Percentiles rank a stretch among this genome's conserved stretches.
Conservation (phyloP, 495 filamentous ascomycete species). For the Penicillium chermesinum region DNA sequence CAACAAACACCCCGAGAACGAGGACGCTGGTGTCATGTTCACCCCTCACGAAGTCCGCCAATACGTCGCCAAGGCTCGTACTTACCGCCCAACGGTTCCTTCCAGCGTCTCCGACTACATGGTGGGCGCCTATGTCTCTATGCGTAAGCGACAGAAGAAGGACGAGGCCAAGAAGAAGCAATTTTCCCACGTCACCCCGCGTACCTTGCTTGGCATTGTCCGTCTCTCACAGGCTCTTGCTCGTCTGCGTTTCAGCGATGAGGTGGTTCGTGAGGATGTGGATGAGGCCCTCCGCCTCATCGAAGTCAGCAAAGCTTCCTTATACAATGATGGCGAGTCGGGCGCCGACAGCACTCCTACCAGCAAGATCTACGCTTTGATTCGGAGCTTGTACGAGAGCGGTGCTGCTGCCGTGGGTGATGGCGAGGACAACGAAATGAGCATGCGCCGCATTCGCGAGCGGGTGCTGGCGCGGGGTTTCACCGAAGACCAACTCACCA, state of each 20-base stretch:
- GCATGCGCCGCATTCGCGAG: constrained; percentile 79
- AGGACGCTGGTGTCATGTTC: constrained; percentile 66
- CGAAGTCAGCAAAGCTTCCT: constrained; percentile 83
- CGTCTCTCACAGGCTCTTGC: constrained; percentile 95
- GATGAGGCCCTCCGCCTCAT: constrained; percentile 90
- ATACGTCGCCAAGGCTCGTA: constrained; percentile 89
- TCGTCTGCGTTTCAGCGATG: constrained; percentile 76
- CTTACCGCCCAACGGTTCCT: constrained; percentile 79
- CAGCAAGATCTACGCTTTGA: constrained; percentile 89
- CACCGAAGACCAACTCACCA: constrained; percentile 84
- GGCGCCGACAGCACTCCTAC: constrained; percentile 70
- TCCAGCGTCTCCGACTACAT: constrained; percentile 87
- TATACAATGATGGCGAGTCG: constrained; percentile 60
- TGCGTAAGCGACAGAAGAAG: constrained; percentile 81
- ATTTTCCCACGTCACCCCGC: constrained; percentile 87
- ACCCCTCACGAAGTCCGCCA: constrained; percentile 87
- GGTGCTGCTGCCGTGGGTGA: constrained; percentile 72
- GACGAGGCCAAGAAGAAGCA: constrained; percentile 84
- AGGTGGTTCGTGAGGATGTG: constrained; percentile 85
- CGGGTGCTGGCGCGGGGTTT: constrained; percentile 93
- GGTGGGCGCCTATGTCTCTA: constrained; percentile 88
- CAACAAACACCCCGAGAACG: constrained; percentile 80
- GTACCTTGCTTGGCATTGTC: constrained; percentile 86
- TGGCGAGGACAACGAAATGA: constrained; percentile 69
- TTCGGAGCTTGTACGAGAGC: constrained; percentile 75